Base-by-base conservation (phyloP, 2,329 filamentous ascomycete genomes). In the Diaporthe batatas region DNA sequence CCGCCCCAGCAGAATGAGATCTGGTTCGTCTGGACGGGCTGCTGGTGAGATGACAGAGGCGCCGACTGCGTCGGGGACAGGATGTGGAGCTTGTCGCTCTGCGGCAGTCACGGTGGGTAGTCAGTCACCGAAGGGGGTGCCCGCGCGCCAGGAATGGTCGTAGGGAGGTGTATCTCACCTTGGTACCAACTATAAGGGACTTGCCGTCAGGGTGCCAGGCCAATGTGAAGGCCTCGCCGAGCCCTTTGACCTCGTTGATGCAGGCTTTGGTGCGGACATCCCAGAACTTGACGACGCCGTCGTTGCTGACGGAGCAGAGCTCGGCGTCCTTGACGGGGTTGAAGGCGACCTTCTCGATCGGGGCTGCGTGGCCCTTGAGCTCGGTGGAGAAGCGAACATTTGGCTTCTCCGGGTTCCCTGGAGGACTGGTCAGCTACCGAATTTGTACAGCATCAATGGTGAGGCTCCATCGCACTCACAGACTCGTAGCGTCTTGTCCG, bases 201-300 rank as follows among this genome's bases (percentile, higher is more conserved):
- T 88, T 86, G 2, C 93, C 93, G 77, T 93, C 89, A 0, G 93
- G 93, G 42, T 88, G 88, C 93, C 93, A 96, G 0, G 89, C 91
- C 72, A 96, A 84, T 14, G 91, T 92, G 77, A 93, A 91, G 4
- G 93, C 90, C 75, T 91, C 89, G 10, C 91, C 92, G 58, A 91
- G 84, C 6, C 87, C 88, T 76, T 89, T 91, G 51, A 94, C 87
- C 80, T 94, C 91, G 68, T 92, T 93, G 75, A 92, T 87, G 77
- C 91, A 91, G 1, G 88, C 87, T 79, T 93, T 94, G 73, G 88
- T 92, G 77, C 93, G 86, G 16, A 95, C 92, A 79, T 96, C 93
- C 93, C 93, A 96, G 77, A 96, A 91, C 79, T 92, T 91, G 74
- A 93, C 91, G 42, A 91, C 89, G 2, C 93, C 93, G 79, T 96